Percentiles rank a stretch among this genome's conserved stretches.
phyloP scores from a whole-genome alignment of 148 eudicot species.

The Rhododendron griersonianum region DNA sequence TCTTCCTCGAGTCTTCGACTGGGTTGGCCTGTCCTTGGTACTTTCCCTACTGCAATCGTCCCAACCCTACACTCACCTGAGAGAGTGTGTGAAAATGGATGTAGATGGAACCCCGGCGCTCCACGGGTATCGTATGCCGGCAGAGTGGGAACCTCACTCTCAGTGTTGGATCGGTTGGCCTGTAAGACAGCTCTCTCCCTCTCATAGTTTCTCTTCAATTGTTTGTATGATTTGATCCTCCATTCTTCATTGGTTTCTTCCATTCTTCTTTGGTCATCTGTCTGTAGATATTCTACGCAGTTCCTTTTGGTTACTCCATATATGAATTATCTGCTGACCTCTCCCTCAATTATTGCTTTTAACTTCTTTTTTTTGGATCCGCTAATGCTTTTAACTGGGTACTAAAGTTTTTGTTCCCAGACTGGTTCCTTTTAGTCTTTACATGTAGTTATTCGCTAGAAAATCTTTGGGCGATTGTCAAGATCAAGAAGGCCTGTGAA shows the following conservation, averaged over 20 bases:
- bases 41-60: not conserved
- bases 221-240: not conserved
- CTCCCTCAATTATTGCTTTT: not conserved
- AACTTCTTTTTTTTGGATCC: too few relatives aligned
- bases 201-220: not conserved
- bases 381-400: not conserved
- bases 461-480: not conserved
- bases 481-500: not conserved
- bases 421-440: not conserved
- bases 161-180: conserved; percentile 95
- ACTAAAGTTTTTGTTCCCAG: not conserved
- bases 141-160: conserved; percentile 88
- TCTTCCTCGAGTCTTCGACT: too few relatives aligned
- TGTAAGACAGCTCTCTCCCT: conserved; percentile 26
- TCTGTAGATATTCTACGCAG: not conserved
- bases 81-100: conserved; percentile 39
- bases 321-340: not conserved
- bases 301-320: not conserved
- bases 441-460: not conserved
- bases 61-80: not conserved
- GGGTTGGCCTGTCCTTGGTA: not conserved
- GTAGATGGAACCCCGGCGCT: conserved; percentile 45
- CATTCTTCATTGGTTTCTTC: not conserved
- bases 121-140: conserved; percentile 73
- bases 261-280: not conserved